Conservation (phyloP, 345 rosid species). For the Hibiscus mutabilis region DNA sequence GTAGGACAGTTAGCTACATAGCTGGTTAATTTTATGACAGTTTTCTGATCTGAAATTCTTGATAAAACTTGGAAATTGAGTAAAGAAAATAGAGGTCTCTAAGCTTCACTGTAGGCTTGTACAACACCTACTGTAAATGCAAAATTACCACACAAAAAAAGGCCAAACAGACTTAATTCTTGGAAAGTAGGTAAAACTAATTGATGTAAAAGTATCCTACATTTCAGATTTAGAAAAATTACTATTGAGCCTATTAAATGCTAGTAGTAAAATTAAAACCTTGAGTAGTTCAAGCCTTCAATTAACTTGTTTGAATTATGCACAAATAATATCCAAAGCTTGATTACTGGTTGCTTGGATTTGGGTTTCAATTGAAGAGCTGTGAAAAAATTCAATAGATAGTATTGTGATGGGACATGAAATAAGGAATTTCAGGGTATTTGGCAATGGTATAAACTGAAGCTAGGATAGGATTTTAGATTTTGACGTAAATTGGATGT, state of each 20-base stretch:
- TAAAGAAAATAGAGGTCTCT: background rate
- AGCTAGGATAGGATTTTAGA: too few relatives aligned
- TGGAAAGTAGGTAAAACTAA: background rate
- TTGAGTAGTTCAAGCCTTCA: background rate
- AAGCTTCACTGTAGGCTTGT: background rate
- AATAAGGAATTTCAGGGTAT: too few relatives aligned
- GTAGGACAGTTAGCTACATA: background rate
- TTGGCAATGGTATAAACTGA: too few relatives aligned
- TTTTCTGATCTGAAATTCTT: background rate
- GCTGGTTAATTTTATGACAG: background rate
- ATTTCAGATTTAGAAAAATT: background rate
- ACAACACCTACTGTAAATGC: background rate
- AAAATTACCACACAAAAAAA: background rate
- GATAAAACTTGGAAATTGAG: background rate
- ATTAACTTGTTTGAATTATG: background rate
- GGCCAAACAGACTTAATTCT: background rate
- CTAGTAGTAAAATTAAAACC: background rate
- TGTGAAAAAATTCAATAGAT: background rate
- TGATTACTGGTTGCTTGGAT: background rate
- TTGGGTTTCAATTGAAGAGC: background rate
- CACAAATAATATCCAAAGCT: background rate
- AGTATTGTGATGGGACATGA: too few relatives aligned
- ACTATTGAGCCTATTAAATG: background rate
- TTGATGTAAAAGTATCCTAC: background rate
- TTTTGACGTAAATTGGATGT: too few relatives aligned